Evolutionary conservation across 345 rosid species (phyloP).

Genomic region (Anacardium occidentale): DNA sequence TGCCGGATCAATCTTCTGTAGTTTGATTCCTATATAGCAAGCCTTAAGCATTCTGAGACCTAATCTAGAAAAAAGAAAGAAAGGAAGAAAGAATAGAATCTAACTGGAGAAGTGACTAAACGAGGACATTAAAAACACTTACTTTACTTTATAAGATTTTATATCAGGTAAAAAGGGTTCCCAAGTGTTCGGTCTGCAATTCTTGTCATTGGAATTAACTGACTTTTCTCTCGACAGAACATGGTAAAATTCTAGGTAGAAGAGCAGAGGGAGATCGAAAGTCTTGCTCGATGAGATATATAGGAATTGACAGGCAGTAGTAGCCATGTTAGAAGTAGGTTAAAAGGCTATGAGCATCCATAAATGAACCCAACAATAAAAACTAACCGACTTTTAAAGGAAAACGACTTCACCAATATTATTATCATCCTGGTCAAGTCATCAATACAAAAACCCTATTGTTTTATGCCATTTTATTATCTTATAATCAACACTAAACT

Average conservation of each 20-base stretch:
- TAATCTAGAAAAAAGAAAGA: too few species aligned
- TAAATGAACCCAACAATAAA: neutral
- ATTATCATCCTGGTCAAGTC: too few species aligned
- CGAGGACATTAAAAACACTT: neutral
- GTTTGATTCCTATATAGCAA: neutral
- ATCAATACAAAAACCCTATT: too few species aligned
- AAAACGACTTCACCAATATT: neutral
- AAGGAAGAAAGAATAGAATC: neutral
- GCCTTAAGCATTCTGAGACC: neutral
- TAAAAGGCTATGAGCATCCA: neutral
- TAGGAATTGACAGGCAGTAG: neutral
- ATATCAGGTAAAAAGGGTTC: constrained; percentile 1
- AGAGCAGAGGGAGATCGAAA: too few species aligned
- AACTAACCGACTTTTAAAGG: neutral
- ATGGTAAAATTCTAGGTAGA: neutral
- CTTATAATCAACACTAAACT: too few species aligned
- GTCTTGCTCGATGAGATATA: too few species aligned
- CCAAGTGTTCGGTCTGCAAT: constrained; percentile 6
- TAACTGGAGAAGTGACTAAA: constrained; percentile 6
- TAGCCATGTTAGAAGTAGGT: constrained; percentile 2
- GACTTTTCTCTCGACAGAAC: neutral
- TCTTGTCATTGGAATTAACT: neutral
- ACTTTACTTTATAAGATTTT: neutral
- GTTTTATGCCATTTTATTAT: too few species aligned
- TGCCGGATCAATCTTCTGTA: neutral